Base-by-base conservation (phyloP, 805 yeast genomes). In the Hanseniaspora guilliermondii region DNA sequence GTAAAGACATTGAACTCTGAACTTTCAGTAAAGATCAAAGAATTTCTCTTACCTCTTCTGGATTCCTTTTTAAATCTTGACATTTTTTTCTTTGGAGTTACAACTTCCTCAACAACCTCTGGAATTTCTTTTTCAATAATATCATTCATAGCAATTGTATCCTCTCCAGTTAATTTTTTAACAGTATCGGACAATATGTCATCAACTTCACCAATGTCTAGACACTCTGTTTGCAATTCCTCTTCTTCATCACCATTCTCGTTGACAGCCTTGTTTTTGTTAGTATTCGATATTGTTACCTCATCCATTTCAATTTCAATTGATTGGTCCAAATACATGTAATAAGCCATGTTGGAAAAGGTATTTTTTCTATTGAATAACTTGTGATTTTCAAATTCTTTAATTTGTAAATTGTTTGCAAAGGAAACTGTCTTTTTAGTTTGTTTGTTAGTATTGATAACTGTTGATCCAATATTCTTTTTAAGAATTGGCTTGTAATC, bases 341-440 rank as follows among this genome's bases (percentile, higher is more conserved):
- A 55, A 30, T 49, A 55, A 19, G 49, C 32, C 41, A 35, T 33
- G 39, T 60, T 58, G 6, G 55, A 58, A 40, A 62, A 65, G 1
- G 67, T 65, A 52, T 68, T 68, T 9, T 57, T 56, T 56, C 58
- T 63, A 7, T 66, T 68, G 40, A 64, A 68, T 11, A 59, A 58
- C 50, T 68, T 68, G 30, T 64, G 53, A 55, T 59, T 67, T 53
- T 66, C 68, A 17, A 68, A 64, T 56, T 66, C 69, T 52, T 60
- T 60, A 21, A 68, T 61, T 55, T 66, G 67, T 9, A 67, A 58
- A n/a, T 56, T 50, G 4, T 61, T 42, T 2, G 70, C 71, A 57
- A 68, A 68, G 2, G 66, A 64, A 39, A 68, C 69, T 41, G 53
- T 56, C 49, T 66, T 68, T 50, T 61, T 61, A 12, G 53, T 57